phyloP scores from a whole-genome alignment of 2,329 filamentous ascomycete genomes.

The Tolypocladium paradoxum region DNA sequence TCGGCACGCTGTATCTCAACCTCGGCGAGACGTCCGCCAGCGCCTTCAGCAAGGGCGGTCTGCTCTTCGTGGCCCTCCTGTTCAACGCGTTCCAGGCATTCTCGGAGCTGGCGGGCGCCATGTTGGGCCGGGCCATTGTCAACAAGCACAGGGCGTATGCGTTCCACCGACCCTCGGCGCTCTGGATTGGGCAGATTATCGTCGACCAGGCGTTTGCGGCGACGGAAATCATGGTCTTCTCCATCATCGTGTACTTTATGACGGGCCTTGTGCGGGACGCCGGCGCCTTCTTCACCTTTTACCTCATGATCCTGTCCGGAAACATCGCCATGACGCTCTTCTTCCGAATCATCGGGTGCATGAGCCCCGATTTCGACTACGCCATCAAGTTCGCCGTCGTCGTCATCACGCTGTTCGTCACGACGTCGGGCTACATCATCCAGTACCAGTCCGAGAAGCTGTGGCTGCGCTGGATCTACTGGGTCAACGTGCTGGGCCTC shows the following conservation, averaged over 20 bases:
- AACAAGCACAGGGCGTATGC: slow-evolving; percentile 79
- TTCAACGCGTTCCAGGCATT: slow-evolving; percentile 88
- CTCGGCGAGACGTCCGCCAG: slow-evolving; percentile 55
- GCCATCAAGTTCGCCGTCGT: slow-evolving; percentile 75
- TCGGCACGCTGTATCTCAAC: slow-evolving; percentile 70
- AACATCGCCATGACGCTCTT: slow-evolving; percentile 68
- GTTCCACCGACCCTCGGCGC: slow-evolving; percentile 69
- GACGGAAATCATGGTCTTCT: slow-evolving; percentile 60
- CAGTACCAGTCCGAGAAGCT: slow-evolving; percentile 65
- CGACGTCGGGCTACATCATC: slow-evolving; percentile 76
- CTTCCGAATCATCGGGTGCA: slow-evolving; percentile 63
- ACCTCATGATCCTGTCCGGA: slow-evolving; percentile 56
- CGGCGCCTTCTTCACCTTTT: slow-evolving; percentile 70
- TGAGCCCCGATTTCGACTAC: slow-evolving; percentile 73
- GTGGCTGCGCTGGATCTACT: slow-evolving; percentile 74
- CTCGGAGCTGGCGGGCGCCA: slow-evolving; percentile 62
- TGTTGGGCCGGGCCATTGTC: slow-evolving; percentile 66
- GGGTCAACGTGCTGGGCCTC: slow-evolving; percentile 63
- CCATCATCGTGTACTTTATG: slow-evolving; percentile 73
- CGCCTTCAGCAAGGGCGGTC: slow-evolving; percentile 71
- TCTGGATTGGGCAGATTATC: slow-evolving; percentile 75
- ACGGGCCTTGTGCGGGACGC: slow-evolving; percentile 56
- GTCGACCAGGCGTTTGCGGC: slow-evolving; percentile 67
- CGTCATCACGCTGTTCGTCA: slow-evolving; percentile 70
- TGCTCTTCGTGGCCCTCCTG: slow-evolving; percentile 68